phyloP scores from a whole-genome alignment of 192 early-diverging fungal species.

The Backusella psychrophila region DNA sequence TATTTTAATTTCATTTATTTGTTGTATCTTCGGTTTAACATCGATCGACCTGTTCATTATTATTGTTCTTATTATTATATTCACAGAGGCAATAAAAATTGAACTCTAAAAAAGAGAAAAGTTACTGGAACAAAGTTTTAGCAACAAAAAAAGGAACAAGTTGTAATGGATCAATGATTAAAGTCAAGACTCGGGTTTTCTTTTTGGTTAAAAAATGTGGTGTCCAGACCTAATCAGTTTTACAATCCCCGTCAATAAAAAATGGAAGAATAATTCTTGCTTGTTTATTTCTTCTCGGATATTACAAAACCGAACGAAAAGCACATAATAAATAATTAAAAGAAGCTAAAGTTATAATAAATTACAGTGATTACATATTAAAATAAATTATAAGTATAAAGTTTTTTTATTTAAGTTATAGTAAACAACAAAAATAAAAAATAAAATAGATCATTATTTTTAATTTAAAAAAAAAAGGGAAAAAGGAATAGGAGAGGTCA shows the following conservation, averaged over 20 bases:
- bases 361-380: neutral
- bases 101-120: neutral
- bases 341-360: neutral
- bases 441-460: neutral
- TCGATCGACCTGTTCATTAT: neutral
- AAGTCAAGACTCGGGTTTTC: slow-evolving; percentile 1
- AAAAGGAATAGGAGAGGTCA: neutral
- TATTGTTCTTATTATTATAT: neutral
- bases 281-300: neutral
- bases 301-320: neutral
- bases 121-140: neutral
- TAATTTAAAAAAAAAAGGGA: neutral
- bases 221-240: neutral
- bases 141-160: neutral
- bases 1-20: neutral
- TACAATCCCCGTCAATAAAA: slow-evolving; percentile 5
- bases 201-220: neutral
- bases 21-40: neutral
- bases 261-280: neutral
- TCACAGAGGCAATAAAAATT: neutral
- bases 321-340: neutral
- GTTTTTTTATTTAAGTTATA: neutral
- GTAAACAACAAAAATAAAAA: neutral
- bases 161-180: slow-evolving; percentile 1
- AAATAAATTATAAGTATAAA: neutral